phyloP scores from a whole-genome alignment of 129 eudicot species.

The Flaveria bidentis region DNA sequence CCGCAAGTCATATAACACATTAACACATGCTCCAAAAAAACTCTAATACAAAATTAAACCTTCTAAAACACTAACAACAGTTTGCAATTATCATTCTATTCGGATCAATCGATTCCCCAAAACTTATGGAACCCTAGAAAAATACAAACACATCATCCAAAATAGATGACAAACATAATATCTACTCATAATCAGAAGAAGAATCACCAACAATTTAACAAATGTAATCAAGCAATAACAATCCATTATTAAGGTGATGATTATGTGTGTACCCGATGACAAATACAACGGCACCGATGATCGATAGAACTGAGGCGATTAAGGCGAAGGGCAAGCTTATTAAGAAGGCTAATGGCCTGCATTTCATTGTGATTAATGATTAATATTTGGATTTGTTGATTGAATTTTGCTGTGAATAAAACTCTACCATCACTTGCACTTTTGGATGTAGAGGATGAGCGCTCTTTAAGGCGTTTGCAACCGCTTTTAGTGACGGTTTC shows the following conservation, averaged over 20 bases:
- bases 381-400: neutral
- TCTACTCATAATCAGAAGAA: neutral
- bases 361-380: constrained; percentile 30
- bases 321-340: constrained; percentile 60
- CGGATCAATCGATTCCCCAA: neutral
- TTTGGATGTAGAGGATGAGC: constrained; percentile 23
- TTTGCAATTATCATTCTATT: neutral
- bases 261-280: constrained; percentile 44
- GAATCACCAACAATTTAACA: neutral
- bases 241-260: neutral
- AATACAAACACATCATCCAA: neutral
- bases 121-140: too few relatives aligned
- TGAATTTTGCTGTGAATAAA: constrained; percentile 17
- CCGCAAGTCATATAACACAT: neutral
- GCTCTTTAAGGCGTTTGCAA: constrained; percentile 12
- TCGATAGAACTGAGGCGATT: constrained; percentile 39
- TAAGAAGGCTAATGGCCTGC: constrained; percentile 60
- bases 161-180: neutral
- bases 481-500: constrained; percentile 21
- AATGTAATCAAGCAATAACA: too few relatives aligned
- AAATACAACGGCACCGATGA: constrained; percentile 47
- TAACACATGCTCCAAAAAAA: neutral
- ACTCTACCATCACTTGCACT: neutral
- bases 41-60: neutral
- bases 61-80: neutral